These are phyloP conservation scores for Drosera capensis DNA, from an alignment of 148 eudicot genomes.

Conservation along the genomic window DNA sequence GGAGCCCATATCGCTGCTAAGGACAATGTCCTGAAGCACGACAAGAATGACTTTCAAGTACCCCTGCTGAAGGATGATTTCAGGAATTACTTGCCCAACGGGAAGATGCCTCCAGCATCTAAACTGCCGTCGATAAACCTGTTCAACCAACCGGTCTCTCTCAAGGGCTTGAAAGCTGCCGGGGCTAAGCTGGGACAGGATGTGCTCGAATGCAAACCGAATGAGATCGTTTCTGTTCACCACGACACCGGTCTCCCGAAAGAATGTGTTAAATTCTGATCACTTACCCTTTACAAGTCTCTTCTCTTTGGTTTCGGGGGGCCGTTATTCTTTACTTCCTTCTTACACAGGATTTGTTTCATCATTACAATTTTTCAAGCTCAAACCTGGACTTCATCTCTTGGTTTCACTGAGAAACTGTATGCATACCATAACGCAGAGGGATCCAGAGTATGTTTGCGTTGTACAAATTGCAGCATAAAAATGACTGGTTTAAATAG, in stretches of 20 bases:
- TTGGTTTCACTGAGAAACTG: no score
- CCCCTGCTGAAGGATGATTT: constrained; percentile 67
- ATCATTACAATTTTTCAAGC: not conserved
- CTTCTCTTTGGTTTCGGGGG: no score
- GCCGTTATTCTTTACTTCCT: not conserved
- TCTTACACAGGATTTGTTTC: not conserved
- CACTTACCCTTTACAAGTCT: no score
- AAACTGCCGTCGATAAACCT: constrained; percentile 68
- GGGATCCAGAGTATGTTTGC: no score
- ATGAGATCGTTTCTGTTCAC: constrained; percentile 44
- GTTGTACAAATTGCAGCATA: no score
- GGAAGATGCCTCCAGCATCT: constrained; percentile 82
- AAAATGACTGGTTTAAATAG: no score
- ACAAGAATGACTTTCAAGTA: constrained; percentile 82
- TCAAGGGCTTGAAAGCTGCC: constrained; percentile 82
- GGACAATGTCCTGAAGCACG: constrained; percentile 58
- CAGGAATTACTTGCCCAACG: constrained; percentile 41
- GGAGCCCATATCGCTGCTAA: constrained; percentile 86
- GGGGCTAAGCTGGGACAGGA: constrained; percentile 80
- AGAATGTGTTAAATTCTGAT: constrained; percentile 55
- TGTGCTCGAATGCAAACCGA: constrained; percentile 45
- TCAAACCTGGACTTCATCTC: no score
- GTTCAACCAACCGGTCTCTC: constrained; percentile 73
- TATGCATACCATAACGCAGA: no score
- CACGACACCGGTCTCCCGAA: constrained; percentile 72